Evolutionary conservation across 805 yeast species (phyloP), one percentile per base, ranked within the genome.

Genomic region (Saccharomycopsis schoenii): DNA sequence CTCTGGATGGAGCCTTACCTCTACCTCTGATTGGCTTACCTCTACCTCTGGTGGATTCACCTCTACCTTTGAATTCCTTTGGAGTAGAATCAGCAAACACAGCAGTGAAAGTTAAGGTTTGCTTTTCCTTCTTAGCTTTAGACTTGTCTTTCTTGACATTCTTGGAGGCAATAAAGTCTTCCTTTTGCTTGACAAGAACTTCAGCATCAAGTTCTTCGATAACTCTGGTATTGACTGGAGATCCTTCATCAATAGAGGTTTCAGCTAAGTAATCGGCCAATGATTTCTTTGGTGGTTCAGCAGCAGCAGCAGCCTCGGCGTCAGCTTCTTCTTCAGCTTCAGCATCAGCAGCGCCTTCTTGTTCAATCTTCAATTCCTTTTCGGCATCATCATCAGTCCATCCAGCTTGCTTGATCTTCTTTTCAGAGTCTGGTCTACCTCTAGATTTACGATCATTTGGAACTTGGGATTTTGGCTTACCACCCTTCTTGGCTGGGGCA

Each of bases 221-320:
- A 66, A 68, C 70, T 66, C 74, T 70, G 68, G 77, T 71, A 66
- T 73, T 71, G n/a, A 37, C 39, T 39, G 57, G 83, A 61, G 79
- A 75, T 68, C 84, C 85, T 71, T 81, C 82, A 69, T 78, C 73
- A 34, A 52, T 36, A 52, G 56, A 15, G 71, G 78, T 74, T 76
- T 86, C 90, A 70, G 84, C 84, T 74, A 90, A 83, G 86, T 88
- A 93, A 71, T 91, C 96, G 70, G 85, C 90, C 71, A 89, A 84
- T 63, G 97, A 86, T 73, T 80, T 75, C 70, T 77, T 77, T 64
- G 76, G 80, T 66, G 79, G 81, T 66, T 80, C 80, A 60, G 71
- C 76, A 55, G 69, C 79, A 63, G 73, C 79, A 40, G 67, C 76
- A 17, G 65, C 69, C 65, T 71, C 77, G 65, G 73, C 76, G 62